Base-by-base conservation (phyloP, 768 basidiomycete genomes). In the Xanthoconium purpureum region DNA sequence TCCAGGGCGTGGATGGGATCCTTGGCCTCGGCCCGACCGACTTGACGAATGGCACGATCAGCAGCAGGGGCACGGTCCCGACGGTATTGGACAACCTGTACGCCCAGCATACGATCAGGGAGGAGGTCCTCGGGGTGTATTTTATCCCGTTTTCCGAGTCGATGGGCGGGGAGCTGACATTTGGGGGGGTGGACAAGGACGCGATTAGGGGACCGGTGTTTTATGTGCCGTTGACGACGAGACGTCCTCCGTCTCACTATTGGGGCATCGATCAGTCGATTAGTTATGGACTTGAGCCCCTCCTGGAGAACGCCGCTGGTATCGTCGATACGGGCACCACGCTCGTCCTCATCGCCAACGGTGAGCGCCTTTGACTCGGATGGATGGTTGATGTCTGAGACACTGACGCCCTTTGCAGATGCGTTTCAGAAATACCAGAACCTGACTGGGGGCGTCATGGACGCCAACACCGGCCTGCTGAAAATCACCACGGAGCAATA, bases 1-100 rank as follows among this genome's bases (percentile, higher is more conserved):
- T 74, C 32, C 15, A 54, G n/a, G 71, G 60, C n/a, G 61, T 78
- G 11, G 76, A 78, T 38, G 78, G 78, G 8, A 74, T 78, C 47
- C 69, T 79, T 11, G 63, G 78, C 63, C 47, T 63, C 14, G 69
- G 77, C 17, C 78, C 77, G 4, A 45, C 52, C 6, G 71, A 68
- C 54, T 57, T 77, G 40, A 77, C 77, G 0, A 18, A 47, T 2
- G 69, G 63, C 52, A 64, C 66, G 2, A 47, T 68, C 8, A 58
- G 47, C 46, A 57, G 60, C 20, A 5, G 37, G 2, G 28, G 32
- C 4, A 32, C 35, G 9, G 63, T 75, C 14, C 69, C 72, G 3
- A 77, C 75, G 6, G 71, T 77, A 20, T 64, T 59, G n/a, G 71
- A 76, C 63, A 75, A 71, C 47, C 59, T 76, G 2, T 69, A 62